Base-by-base conservation (phyloP, 2,329 filamentous ascomycete genomes). In the Trichoderma sp. region DNA sequence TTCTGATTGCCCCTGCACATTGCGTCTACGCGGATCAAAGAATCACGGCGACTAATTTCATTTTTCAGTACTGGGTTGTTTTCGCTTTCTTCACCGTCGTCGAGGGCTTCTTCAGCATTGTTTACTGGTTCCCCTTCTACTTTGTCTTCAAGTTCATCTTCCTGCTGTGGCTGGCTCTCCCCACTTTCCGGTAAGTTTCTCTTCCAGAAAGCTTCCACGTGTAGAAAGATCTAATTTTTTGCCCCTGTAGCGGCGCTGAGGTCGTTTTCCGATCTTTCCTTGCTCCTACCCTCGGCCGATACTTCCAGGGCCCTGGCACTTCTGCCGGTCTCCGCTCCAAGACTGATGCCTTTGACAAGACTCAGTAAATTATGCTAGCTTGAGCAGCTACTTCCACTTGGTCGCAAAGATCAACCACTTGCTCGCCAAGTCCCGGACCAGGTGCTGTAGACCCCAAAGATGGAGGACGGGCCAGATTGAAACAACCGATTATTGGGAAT, bases 121-220 rank as follows among this genome's bases (percentile, higher is more conserved):
- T 95, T 75, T 96, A 96, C 89, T 97, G 93, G 93, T 94, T 97
- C 87, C 92, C 96, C 81, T 99, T 99, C 87, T 99, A 99, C 92
- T 99, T 93, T 86, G 95, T 95, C 82, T 98, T 99, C 92, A 99
- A 99, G 90, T 98, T 99, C 82, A 87, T 97, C 81, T 92, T 98
- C 83, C 89, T 98, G 79, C 91, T 99, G 82, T 99, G 96, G 96
- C 94, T 99, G 86, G 91, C 95, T 78, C 94, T 99, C 80, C 96
- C 96, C 83, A 89, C 93, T 83, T 98, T 97, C 87, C 87, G 88
- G 95, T 98, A 91, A 82, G 92, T 86, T 61, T 39, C 11, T 30
- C 39, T 53, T 28, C 15, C 6, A 36, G 9, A 30, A 68, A 51
- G 36, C 24, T 24, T 57, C 7, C 12, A 9, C 15, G 36, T n/a